Evolutionary conservation across 2,329 filamentous ascomycete species (phyloP).

Genomic region (Geosmithia morbida): DNA sequence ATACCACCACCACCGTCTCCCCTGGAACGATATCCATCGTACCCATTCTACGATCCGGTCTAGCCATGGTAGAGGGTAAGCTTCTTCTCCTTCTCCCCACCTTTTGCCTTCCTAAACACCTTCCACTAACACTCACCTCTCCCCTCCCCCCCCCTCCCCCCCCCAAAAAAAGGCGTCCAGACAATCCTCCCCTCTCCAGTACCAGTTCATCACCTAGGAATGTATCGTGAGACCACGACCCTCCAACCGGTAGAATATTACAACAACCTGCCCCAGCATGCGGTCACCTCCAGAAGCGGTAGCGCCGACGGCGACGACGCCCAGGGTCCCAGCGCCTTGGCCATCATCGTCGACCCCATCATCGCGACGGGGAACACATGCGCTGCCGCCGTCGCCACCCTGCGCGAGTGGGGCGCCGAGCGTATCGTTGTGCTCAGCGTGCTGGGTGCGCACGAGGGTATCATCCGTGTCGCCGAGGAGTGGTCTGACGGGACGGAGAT

Average conservation of each 20-base stretch:
- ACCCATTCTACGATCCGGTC: conserved; percentile 81
- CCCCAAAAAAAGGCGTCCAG: conserved; percentile 53
- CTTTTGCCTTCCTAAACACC: not conserved
- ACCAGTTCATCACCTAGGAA: conserved; percentile 82
- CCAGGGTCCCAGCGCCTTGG: conserved; percentile 35
- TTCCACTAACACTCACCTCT: not conserved
- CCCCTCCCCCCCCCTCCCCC: not conserved
- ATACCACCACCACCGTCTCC: conserved; percentile 47
- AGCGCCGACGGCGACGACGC: conserved; percentile 15
- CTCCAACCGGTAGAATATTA: conserved; percentile 93
- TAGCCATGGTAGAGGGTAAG: conserved; percentile 77
- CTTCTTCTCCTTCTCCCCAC: conserved; percentile 1
- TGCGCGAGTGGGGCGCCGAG: conserved; percentile 85
- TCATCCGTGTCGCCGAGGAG: conserved; percentile 55
- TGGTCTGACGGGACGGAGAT: conserved; percentile 69
- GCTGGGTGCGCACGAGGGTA: conserved; percentile 57
- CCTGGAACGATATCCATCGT: conserved; percentile 65
- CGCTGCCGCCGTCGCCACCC: conserved; percentile 74
- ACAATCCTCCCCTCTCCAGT: conserved; percentile 67
- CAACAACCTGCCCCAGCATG: conserved; percentile 82
- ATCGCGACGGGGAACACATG: conserved; percentile 90
- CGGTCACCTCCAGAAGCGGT: conserved; percentile 14
- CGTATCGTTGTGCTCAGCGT: conserved; percentile 64
- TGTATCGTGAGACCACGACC: conserved; percentile 81
- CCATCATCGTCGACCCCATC: conserved; percentile 79